phyloP scores from a whole-genome alignment of 768 basidiomycete genomes.

The Phaeotremella fagi region DNA sequence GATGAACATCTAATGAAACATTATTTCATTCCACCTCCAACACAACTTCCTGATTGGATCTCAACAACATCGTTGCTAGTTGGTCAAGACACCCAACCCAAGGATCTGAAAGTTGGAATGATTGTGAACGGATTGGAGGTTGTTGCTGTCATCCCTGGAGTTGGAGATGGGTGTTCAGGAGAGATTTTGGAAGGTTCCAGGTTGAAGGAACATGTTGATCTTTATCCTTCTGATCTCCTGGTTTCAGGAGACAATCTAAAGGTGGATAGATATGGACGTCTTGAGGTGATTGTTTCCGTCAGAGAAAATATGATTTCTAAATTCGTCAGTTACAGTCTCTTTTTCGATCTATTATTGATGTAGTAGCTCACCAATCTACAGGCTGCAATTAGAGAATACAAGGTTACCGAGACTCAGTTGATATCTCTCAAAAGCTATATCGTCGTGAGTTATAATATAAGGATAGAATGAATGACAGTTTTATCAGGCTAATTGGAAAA shows the following conservation, averaged over 20 bases:
- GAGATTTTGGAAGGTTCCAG: neutral
- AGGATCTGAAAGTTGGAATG: neutral
- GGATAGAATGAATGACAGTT: no score
- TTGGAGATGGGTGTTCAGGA: no score
- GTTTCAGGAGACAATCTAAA: neutral
- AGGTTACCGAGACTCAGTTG: slow-evolving; percentile 22
- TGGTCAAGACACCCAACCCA: neutral
- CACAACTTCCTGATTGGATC: no score
- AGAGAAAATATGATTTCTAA: slow-evolving; percentile 1
- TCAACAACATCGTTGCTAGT: no score
- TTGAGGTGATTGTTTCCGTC: neutral
- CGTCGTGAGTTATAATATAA: slow-evolving; percentile 19
- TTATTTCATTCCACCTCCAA: no score
- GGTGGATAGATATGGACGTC: no score
- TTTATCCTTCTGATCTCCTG: no score
- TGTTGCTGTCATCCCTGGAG: neutral
- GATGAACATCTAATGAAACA: neutral
- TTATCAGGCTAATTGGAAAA: no score
- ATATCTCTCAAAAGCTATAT: slow-evolving; percentile 18
- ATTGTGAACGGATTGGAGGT: neutral
- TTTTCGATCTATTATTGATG: no score
- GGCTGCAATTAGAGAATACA: slow-evolving; percentile 19
- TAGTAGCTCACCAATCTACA: neutral
- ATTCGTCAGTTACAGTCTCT: slow-evolving; percentile 4
- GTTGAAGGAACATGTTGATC: neutral